Base-by-base conservation (phyloP, 2,329 filamentous ascomycete genomes). In the Ambrosiella cleistominuta region DNA sequence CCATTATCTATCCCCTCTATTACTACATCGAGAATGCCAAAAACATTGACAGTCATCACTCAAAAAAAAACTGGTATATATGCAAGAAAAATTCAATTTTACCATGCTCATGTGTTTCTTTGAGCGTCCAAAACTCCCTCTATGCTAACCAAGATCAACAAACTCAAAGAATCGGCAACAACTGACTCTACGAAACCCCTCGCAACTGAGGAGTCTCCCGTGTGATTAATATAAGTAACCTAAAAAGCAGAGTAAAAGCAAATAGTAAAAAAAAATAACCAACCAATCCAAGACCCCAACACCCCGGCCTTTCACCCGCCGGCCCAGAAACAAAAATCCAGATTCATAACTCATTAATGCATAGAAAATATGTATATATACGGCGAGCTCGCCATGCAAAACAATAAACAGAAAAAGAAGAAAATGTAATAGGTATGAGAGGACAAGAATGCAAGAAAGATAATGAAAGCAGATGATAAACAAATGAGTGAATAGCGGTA, bases 391-490 rank as follows among this genome's bases (percentile, higher is more conserved):
- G 27, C 27, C 27, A 27, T 27, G 27, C 27, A 8, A 53, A 53
- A 7, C 15, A 40, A 39, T 9, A 40, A 39, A 54, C 37, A 15
- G n/a, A 8, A 38, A 44, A 53, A 53, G 13, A 57, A 44, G n/a
- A 42, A 36, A 40, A 39, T 57, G 45, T 59, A 58, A 58, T 19
- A 57, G 40, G n/a, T 15, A 50, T 42, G 53, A 60, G 58, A 50
- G 57, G 57, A 56, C 11, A 57, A 56, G 51, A 39, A 44, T 40
- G 55, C 51, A 56, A 39, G 54, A 37, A 49, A 37, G 49, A 39
- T 54, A 47, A 60, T 54, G 53, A 60, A 51, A 51, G 19, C 13
- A 49, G 57, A 54, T 42, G 53, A 47, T 37, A 39, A 8, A 59
- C 38, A 38, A 42, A 35, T 45, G 45, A 45, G 35, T 50, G 55